Evolutionary conservation across 345 rosid genomes (phyloP).

Genomic region (Sonneratia alba): DNA sequence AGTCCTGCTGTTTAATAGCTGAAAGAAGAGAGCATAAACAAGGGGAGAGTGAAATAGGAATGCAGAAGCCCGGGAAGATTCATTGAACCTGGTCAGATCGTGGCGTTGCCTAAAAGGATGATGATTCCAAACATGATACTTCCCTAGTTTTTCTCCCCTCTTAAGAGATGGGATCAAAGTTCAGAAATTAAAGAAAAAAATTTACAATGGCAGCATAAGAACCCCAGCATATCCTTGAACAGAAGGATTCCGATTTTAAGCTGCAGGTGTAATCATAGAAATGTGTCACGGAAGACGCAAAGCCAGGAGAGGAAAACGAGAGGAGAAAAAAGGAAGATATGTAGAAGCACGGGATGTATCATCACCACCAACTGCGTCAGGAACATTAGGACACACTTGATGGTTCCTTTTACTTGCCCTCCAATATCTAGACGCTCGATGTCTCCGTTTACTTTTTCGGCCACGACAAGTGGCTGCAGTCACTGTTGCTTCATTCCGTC

Average conservation of each 20-base stretch:
- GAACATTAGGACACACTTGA: background rate
- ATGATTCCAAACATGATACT: background rate
- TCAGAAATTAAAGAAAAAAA: too few species aligned
- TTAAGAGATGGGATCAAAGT: too few species aligned
- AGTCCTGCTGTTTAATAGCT: background rate
- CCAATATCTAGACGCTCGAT: background rate
- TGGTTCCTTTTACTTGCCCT: background rate
- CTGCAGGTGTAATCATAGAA: too few species aligned
- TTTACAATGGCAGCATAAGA: too few species aligned
- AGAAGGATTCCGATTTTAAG: too few species aligned
- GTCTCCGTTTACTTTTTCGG: background rate
- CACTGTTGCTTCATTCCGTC: background rate
- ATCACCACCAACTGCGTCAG: background rate
- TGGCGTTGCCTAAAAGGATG: background rate
- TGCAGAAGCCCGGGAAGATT: background rate
- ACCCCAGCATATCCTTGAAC: too few species aligned
- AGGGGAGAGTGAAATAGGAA: background rate
- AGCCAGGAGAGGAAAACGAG: background rate
- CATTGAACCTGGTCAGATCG: conserved; percentile 4
- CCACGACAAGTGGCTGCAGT: background rate
- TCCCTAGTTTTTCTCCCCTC: too few species aligned
- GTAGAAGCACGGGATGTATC: background rate
- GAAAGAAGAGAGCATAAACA: background rate
- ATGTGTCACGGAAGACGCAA: background rate
- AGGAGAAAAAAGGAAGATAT: background rate